phyloP scores from a whole-genome alignment of 2,329 filamentous ascomycete genomes.

The Arthrinium puccinioides region DNA sequence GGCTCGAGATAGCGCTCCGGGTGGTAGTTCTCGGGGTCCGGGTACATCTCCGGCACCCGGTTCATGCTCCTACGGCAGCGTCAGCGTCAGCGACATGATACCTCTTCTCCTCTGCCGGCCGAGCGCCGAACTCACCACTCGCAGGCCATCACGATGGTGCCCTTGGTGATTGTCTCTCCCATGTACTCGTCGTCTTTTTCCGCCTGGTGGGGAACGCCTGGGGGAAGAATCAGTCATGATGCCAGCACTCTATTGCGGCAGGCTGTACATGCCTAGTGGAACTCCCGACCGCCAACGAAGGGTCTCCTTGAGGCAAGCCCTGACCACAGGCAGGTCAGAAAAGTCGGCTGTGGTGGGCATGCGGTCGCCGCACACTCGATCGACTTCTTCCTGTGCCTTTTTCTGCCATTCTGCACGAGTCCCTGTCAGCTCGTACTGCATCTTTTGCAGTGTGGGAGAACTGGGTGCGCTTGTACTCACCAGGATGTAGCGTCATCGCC shows the following conservation, averaged over 20 bases:
- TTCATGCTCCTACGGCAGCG: conserved; percentile 40
- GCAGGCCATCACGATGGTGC: conserved; percentile 40
- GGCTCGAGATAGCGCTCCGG: conserved; percentile 57
- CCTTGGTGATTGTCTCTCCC: conserved; percentile 40
- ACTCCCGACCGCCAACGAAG: conserved; percentile 51
- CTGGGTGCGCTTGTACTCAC: background rate
- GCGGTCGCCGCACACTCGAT: conserved; percentile 45
- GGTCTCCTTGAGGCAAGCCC: conserved; percentile 51
- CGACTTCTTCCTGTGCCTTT: conserved; percentile 49
- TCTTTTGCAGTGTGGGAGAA: background rate
- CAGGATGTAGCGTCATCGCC: conserved; percentile 43
- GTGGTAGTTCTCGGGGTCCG: conserved; percentile 54
- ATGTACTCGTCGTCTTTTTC: conserved; percentile 38
- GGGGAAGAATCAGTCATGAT: background rate
- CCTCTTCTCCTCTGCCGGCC: too few relatives aligned
- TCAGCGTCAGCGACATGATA: background rate
- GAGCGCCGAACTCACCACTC: conserved; percentile 33
- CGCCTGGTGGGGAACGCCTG: conserved; percentile 41
- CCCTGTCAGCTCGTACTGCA: too few relatives aligned
- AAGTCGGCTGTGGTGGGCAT: conserved; percentile 45
- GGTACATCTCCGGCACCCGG: conserved; percentile 51
- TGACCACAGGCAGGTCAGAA: conserved; percentile 41
- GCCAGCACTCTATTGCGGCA: background rate
- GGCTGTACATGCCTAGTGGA: conserved; percentile 32
- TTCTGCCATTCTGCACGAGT: conserved; percentile 39